These are phyloP conservation scores for Metarhizium sp. DNA, from an alignment of 2,329 filamentous ascomycete genomes.

Conservation along the genomic window DNA sequence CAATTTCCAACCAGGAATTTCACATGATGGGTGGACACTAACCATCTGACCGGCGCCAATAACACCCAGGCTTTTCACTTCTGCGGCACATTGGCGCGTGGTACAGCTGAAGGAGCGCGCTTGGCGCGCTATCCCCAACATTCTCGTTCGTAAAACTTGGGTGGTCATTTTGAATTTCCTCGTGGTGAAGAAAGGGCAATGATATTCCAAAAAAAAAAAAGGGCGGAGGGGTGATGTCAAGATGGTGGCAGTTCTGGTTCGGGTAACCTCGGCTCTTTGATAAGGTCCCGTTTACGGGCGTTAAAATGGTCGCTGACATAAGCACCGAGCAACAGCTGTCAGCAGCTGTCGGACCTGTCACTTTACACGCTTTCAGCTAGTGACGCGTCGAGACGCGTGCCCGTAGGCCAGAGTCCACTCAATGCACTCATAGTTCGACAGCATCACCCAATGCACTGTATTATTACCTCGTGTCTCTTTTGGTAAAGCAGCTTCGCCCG, in stretches of 20 bases:
- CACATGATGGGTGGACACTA: conserved; percentile 11
- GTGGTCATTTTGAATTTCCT: conserved; percentile 26
- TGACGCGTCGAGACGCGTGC: conserved; percentile 16
- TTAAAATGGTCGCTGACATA: neutral
- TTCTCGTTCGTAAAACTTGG: conserved; percentile 28
- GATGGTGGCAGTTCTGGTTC: conserved; percentile 12
- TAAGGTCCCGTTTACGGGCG: neutral
- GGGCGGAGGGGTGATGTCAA: conserved; percentile 3
- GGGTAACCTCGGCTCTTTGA: conserved; percentile 34
- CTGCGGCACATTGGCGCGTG: conserved; percentile 48
- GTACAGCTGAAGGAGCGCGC: conserved; percentile 61
- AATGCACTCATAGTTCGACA: neutral
- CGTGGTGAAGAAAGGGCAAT: neutral
- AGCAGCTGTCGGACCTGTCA: neutral
- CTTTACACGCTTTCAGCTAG: conserved; percentile 6
- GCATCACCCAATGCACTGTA: neutral
- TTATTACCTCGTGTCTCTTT: neutral
- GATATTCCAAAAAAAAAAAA: neutral
- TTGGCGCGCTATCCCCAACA: conserved; percentile 27
- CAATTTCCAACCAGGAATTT: neutral
- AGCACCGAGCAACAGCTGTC: neutral
- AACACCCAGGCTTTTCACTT: conserved; percentile 83
- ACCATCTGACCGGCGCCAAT: conserved; percentile 97
- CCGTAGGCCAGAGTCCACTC: neutral
- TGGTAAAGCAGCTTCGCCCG: neutral